Conservation (phyloP, 371 early-diverging fungal genomes). For the Apophysomyces sp. region DNA sequence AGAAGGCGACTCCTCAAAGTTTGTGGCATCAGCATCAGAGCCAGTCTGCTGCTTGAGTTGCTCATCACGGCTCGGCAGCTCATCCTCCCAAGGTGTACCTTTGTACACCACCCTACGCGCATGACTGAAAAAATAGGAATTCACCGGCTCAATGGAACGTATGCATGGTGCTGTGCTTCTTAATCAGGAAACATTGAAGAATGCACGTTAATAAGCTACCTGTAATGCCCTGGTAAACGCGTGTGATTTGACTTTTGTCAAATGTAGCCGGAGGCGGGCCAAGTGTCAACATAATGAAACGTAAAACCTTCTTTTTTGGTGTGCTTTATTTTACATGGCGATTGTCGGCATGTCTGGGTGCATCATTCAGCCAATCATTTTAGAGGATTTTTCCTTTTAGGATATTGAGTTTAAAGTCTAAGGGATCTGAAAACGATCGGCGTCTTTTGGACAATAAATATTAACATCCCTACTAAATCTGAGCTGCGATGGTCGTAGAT, state of each 20-base stretch:
- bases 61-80: background rate
- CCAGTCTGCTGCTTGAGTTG: no score
- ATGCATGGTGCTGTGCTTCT: background rate
- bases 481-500: conserved; percentile 17
- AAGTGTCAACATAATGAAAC: background rate
- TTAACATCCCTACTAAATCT: conserved; percentile 16
- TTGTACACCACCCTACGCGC: background rate
- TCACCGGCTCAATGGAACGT: background rate
- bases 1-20: background rate
- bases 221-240: background rate
- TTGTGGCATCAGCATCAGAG: no score
- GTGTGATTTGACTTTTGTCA: background rate
- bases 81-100: background rate
- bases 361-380: background rate
- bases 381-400: no score
- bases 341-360: background rate
- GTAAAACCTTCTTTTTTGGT: background rate
- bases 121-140: background rate
- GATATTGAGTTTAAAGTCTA: background rate
- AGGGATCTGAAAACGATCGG: conserved; percentile 25
- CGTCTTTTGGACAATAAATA: conserved; percentile 39
- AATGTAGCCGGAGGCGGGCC: background rate
- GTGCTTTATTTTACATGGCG: background rate
- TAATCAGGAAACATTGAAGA: background rate
- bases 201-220: background rate